Evolutionary conservation across 345 rosid genomes (phyloP).

Genomic region (Citrus trifoliata): DNA sequence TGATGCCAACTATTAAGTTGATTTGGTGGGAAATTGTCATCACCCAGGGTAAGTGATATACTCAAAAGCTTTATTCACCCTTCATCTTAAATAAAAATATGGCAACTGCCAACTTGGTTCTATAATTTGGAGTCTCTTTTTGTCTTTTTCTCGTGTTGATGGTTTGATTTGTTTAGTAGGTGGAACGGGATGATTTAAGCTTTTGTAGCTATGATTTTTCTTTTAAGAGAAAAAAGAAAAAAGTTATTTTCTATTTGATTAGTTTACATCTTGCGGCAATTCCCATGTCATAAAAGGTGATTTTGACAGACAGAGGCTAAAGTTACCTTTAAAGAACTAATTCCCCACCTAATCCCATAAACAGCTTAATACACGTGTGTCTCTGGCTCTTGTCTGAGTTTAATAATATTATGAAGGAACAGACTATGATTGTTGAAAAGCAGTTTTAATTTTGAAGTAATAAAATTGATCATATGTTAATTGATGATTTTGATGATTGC

Average conservation of each 20-base stretch:
- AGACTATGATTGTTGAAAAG: background rate
- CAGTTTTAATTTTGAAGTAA: background rate
- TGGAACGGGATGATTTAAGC: background rate
- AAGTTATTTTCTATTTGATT: background rate
- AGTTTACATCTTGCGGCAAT: background rate
- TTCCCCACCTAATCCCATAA: too few relatives aligned
- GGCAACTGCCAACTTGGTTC: background rate
- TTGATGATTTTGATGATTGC: background rate
- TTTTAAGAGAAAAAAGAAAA: background rate
- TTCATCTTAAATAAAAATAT: background rate
- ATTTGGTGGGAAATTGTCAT: background rate
- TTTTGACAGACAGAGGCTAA: background rate
- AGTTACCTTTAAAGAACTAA: background rate
- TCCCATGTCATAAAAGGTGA: background rate
- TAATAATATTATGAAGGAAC: too few relatives aligned
- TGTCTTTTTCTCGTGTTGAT: background rate
- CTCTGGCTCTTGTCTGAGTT: too few relatives aligned
- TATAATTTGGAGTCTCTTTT: background rate
- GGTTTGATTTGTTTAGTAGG: background rate
- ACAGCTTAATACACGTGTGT: too few relatives aligned
- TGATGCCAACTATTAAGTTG: background rate
- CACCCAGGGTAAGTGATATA: background rate
- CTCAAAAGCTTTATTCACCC: background rate
- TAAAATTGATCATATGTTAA: background rate
- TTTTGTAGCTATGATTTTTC: background rate